These are phyloP conservation scores for Daldinia decipiens DNA, from an alignment of 495 filamentous ascomycete species.

Conservation along the genomic window DNA sequence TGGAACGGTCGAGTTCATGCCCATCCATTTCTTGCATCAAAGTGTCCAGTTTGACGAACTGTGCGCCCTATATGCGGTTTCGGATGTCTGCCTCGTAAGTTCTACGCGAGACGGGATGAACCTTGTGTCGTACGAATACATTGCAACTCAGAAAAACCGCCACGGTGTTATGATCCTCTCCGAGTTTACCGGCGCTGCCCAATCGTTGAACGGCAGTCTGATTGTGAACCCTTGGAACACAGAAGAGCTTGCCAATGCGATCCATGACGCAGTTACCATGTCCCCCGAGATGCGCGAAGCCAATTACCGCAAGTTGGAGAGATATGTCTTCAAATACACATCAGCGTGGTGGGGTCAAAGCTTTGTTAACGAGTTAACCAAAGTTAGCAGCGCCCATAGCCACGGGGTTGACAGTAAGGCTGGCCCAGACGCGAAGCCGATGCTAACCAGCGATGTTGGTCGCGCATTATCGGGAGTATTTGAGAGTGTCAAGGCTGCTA, in stretches of 20 bases:
- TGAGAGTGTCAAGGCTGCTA: slow-evolving; percentile 46
- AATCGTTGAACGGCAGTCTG: slow-evolving; percentile 84
- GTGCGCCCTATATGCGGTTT: slow-evolving; percentile 89
- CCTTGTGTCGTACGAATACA: slow-evolving; percentile 94
- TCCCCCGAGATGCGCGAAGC: slow-evolving; percentile 80
- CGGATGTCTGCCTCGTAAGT: slow-evolving; percentile 88
- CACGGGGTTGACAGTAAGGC: slow-evolving; percentile 45
- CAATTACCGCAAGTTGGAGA: slow-evolving; percentile 82
- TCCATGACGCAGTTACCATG: slow-evolving; percentile 87
- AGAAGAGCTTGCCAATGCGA: slow-evolving; percentile 84
- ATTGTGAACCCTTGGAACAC: slow-evolving; percentile 94
- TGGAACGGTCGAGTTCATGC: slow-evolving; percentile 91
- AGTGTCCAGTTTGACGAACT: slow-evolving; percentile 89
- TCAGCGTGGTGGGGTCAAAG: slow-evolving; percentile 98
- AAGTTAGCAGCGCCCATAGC: slow-evolving; percentile 52
- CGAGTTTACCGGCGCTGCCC: slow-evolving; percentile 90
- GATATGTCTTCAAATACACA: slow-evolving; percentile 90
- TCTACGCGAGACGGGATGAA: slow-evolving; percentile 98
- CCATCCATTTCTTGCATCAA: slow-evolving; percentile 94
- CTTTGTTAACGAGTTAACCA: slow-evolving; percentile 85
- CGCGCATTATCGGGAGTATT: slow-evolving; percentile 46
- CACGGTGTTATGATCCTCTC: slow-evolving; percentile 92
- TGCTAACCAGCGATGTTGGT: slow-evolving; percentile 41
- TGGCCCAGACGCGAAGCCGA: slow-evolving; percentile 29
- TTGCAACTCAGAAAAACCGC: slow-evolving; percentile 83